Percentiles rank a stretch among this genome's conserved stretches.
phyloP scores from a whole-genome alignment of 2,329 filamentous ascomycete genomes.

The Colletotrichum trifolii region DNA sequence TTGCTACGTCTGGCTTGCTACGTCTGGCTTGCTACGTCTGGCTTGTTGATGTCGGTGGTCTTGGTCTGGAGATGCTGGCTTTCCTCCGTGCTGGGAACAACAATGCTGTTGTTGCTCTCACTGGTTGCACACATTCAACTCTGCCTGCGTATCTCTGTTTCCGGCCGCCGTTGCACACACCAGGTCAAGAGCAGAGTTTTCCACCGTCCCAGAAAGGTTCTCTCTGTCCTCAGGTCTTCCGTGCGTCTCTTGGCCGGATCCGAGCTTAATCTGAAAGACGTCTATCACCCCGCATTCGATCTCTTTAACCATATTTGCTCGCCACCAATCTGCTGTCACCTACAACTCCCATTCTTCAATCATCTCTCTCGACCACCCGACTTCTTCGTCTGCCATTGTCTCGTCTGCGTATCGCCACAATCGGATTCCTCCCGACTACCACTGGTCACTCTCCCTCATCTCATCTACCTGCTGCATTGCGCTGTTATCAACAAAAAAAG shows the following conservation, averaged over 20 bases:
- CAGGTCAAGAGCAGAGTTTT: conserved; percentile 29
- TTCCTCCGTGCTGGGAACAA: neutral
- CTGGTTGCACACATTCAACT: too few relatives aligned
- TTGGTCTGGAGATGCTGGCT: conserved; percentile 3
- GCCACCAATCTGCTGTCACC: conserved; percentile 38
- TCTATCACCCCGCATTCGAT: conserved; percentile 27
- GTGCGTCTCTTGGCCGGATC: conserved; percentile 26
- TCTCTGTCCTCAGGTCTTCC: conserved; percentile 5
- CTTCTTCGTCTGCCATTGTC: neutral
- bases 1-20: conserved; percentile 16
- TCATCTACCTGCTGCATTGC: neutral
- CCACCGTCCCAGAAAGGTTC: conserved; percentile 1
- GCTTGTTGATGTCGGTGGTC: conserved; percentile 14
- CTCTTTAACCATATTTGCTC: conserved; percentile 31
- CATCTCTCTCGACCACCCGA: conserved; percentile 38
- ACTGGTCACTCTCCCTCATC: neutral
- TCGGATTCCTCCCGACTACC: neutral
- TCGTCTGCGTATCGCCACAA: neutral
- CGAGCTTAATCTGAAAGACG: conserved; percentile 22
- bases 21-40: conserved; percentile 18
- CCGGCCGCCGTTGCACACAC: conserved; percentile 11
- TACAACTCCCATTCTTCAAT: conserved; percentile 37
- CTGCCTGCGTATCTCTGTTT: neutral
- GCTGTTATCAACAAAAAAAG: neutral
- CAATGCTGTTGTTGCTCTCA: too few relatives aligned